A percentile compares a stretch with the other conserved stretches of the same genome.
These are phyloP conservation scores for Suhomyces vadensis DNA, from an alignment of 805 yeast species.

Conservation along the genomic window DNA sequence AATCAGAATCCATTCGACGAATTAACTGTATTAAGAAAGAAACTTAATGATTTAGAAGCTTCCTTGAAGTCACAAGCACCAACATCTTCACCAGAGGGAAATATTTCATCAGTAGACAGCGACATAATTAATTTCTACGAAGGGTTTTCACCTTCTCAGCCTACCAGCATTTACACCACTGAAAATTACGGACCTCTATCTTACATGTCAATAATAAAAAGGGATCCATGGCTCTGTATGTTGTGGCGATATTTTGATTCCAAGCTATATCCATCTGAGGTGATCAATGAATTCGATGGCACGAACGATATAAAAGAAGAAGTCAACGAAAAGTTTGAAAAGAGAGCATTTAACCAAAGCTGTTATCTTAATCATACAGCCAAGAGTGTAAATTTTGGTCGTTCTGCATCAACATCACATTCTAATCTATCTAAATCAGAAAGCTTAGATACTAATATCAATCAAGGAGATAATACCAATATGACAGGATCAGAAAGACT, in stretches of 20 bases:
- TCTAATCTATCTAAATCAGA: too few species aligned
- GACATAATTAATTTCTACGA: constrained; percentile 24
- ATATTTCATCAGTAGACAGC: background rate
- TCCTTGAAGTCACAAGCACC: background rate
- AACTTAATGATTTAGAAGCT: constrained; percentile 7
- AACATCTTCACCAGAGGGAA: background rate
- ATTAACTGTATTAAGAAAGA: constrained; percentile 8
- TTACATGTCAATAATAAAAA: constrained; percentile 38
- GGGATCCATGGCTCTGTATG: constrained; percentile 33
- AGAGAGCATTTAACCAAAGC: background rate
- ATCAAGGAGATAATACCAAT: too few species aligned
- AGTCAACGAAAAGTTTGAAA: background rate
- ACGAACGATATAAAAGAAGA: background rate
- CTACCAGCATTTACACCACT: constrained; percentile 22
- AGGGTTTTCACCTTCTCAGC: constrained; percentile 22
- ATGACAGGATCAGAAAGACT: too few species aligned
- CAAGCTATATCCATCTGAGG: background rate
- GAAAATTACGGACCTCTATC: constrained; percentile 41
- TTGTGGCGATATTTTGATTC: constrained; percentile 26
- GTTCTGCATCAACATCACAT: constrained; percentile 21
- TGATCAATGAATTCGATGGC: too few species aligned
- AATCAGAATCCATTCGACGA: constrained; percentile 4
- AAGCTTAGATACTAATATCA: too few species aligned
- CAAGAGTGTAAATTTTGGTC: constrained; percentile 28
- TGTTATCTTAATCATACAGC: background rate